phyloP scores from a whole-genome alignment of 225 moss, liverwort and hornwort genomes.

The Thuidium tamariscinum region DNA sequence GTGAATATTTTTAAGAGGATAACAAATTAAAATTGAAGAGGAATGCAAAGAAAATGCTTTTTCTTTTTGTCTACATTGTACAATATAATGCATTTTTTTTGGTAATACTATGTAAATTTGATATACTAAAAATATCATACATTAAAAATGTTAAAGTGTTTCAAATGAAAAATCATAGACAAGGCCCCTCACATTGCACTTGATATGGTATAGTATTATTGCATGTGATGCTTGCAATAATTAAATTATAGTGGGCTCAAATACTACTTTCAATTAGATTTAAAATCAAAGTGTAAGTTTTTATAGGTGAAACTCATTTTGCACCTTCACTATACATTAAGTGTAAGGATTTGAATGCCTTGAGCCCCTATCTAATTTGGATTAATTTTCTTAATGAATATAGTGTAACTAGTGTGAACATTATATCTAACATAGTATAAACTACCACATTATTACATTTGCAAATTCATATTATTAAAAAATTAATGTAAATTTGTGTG shows the following conservation, averaged over 20 bases:
- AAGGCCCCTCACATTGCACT: not conserved
- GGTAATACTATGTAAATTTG: too few species aligned
- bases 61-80: too few species aligned
- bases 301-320: not conserved
- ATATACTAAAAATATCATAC: too few species aligned
- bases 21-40: too few species aligned
- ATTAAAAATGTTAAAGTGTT: not conserved
- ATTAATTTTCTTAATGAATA: too few species aligned
- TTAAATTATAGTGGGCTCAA: not conserved
- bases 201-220: not conserved
- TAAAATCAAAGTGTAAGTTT: not conserved
- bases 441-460: not conserved
- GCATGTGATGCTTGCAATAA: not conserved
- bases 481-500: not conserved
- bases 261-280: not conserved
- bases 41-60: too few species aligned
- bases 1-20: too few species aligned
- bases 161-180: not conserved
- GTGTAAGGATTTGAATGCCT: not conserved
- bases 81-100: fast-evolving
- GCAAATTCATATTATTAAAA: not conserved
- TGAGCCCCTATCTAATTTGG: fast-evolving
- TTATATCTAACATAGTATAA: not conserved
- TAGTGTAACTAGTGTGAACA: too few species aligned
- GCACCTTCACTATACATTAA: not conserved